phyloP scores from a whole-genome alignment of 1,284 basidiomycete genomes.

The Moniliophthora roreri region DNA sequence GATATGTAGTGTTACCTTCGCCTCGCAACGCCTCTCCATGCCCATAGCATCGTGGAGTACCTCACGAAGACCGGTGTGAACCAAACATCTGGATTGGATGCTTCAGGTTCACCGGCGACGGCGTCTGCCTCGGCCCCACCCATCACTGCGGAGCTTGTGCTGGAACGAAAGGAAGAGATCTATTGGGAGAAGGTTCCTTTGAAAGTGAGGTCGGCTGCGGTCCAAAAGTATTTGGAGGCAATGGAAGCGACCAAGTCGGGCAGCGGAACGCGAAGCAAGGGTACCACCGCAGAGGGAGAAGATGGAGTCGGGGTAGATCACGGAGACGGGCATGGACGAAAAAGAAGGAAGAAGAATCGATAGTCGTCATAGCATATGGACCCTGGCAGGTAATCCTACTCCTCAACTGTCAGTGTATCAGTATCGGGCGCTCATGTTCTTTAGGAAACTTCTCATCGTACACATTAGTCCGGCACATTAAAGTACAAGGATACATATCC shows the following conservation, averaged over 20 bases:
- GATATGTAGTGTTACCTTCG: conserved; percentile 72
- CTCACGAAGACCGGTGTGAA: conserved; percentile 36
- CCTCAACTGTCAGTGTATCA: too few species aligned
- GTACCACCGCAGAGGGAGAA: neutral
- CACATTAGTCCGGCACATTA: neutral
- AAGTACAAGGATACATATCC: neutral
- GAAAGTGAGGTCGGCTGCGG: conserved; percentile 62
- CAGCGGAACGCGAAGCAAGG: neutral
- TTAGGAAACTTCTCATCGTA: neutral
- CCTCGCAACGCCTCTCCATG: conserved; percentile 49
- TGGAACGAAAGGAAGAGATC: conserved; percentile 61
- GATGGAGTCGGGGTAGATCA: neutral
- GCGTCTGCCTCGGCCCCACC: conserved; percentile 16
- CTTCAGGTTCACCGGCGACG: conserved; percentile 25
- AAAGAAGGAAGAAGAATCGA: neutral
- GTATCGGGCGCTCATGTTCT: neutral
- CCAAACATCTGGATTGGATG: conserved; percentile 54
- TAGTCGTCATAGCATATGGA: neutral
- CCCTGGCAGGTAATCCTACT: too few species aligned
- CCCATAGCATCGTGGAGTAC: conserved; percentile 42
- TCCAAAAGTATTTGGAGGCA: conserved; percentile 24
- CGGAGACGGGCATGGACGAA: neutral
- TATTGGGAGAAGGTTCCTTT: conserved; percentile 80
- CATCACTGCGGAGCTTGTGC: conserved; percentile 54
- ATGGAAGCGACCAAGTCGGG: neutral